Base-by-base conservation (phyloP, 495 filamentous ascomycete species). In the Podospora fimiseda region DNA sequence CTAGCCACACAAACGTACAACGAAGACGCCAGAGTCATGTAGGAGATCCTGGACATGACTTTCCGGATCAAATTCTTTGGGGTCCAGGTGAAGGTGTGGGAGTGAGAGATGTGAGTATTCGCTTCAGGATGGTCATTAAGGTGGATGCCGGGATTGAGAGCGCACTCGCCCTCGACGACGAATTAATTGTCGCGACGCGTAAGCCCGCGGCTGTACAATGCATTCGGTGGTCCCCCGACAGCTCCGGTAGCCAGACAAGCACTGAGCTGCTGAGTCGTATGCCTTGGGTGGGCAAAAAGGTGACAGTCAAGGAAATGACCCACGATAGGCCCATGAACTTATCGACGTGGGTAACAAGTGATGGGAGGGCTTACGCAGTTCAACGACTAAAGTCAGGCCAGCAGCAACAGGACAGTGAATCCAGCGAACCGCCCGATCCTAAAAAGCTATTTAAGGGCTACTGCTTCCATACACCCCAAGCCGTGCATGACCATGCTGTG, bases 301-400 rank as follows among this genome's bases (percentile, higher is more conserved):
- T 81, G 3, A 80, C 76, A 0, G 81, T 96, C 37, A 77, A 70
- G 48, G 87, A 95, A 48, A 96, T 99, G 89, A 85, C 95, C 20
- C 86, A 96, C 70, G 93, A 99, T 67, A 82, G 91, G 57, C 91
- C 93, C 1, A 99, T 99, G 91, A 97, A 93, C 61, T 77, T 99
- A 15, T 85, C 88, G 33, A 86, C 91, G 15, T 99, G 94, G 94
- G 80, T 95, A 51, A 94, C 89, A 8, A 88, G 78, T 61, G 91
- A 91, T 60, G 94, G 94, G 1, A 85, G 81, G 63, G 91, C 89
- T 3, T 97, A 95, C 66, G 90, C 91, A 18, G 90, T 97, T 16
- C 94, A 99, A 66, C 81, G 90, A 52, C 59, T 66, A 22, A 48
- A 60, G 19, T 46, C 53, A 6, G 50, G 21, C 19, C 57, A 62